Base-by-base conservation (phyloP, 2,329 filamentous ascomycete genomes). In the Pezicula carpinea region DNA sequence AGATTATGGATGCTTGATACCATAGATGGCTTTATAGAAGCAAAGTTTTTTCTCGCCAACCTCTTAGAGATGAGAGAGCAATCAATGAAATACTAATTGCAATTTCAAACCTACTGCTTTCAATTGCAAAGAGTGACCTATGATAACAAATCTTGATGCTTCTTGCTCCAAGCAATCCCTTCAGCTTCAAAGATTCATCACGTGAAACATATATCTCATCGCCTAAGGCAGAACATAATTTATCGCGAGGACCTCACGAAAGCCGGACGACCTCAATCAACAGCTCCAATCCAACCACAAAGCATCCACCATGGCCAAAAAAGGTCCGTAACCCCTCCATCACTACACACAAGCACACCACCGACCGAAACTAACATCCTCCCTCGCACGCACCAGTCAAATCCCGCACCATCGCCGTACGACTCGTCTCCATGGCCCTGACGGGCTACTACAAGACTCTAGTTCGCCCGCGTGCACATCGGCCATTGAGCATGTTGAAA, bases 371-470 rank as follows among this genome's bases (percentile, higher is more conserved):
- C n/a, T 15, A 19, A 35, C 5, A 34, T 8, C 14, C 32, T 34
- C 17, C 17, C 35, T 38, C 17, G 1, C 5, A 17, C 2, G 39
- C 3, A 32, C 17, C 46, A 65, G 63, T 46, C 22, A 97, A 97
- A 77, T 88, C 91, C 64, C 89, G 95, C 67, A 85, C 92, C 57
- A 85, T 99, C 66, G 81, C 88, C 65, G 92, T 96, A 68, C 91
- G 93, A 66, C 85, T 99, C 58, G 76, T 99, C 67, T 96, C 90
- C 54, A 99, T 99, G 93, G 93, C 93, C 66, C 85, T 96, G 85
- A 99, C 93, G 21, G 93, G 93, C 63, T 99, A 90, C 79, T 99
- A 92, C 77, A 91, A 92, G 69, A 95, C 89, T 45, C 83, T 95
- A 69, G 78, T 85, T 59, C 84, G 95, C 49, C 91, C 90, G 11